Conservation (phyloP, 2,329 filamentous ascomycete species). For the Geosmithia morbida region DNA sequence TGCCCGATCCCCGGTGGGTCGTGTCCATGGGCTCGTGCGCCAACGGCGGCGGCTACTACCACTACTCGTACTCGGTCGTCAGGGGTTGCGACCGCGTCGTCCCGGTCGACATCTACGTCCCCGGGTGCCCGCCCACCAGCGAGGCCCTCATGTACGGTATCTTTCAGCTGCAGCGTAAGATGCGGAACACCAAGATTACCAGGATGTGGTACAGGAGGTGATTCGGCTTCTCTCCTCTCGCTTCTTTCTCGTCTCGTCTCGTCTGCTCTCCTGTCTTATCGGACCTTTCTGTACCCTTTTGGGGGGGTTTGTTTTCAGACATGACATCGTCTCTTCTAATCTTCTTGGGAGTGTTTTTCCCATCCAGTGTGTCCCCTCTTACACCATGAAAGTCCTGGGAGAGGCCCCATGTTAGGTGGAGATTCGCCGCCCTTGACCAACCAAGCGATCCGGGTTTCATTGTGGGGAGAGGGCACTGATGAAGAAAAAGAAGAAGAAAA, state of each 20-base stretch:
- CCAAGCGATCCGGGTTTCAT: too few species aligned
- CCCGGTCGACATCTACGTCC: constrained; percentile 69
- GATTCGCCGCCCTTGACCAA: too few species aligned
- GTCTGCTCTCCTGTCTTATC: too few species aligned
- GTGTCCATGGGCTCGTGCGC: constrained; percentile 73
- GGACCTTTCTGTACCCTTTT: too few species aligned
- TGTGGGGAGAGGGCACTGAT: too few species aligned
- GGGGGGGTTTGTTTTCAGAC: too few species aligned
- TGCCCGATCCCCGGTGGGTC: constrained; percentile 85
- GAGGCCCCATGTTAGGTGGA: too few species aligned
- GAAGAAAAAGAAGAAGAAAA: too few species aligned
- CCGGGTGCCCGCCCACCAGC: constrained; percentile 51
- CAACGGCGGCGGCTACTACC: constrained; percentile 76
- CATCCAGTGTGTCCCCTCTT: too few species aligned
- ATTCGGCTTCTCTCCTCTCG: neutral
- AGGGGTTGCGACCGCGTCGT: constrained; percentile 65
- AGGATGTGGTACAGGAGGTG: constrained; percentile 46
- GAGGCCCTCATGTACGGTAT: constrained; percentile 56
- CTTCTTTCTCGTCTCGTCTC: neutral
- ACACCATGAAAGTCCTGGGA: too few species aligned
- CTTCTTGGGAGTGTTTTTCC: too few species aligned
- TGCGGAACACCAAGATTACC: constrained; percentile 43
- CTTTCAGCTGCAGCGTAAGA: constrained; percentile 66
- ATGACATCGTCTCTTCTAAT: too few species aligned
- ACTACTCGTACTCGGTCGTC: constrained; percentile 70